These are phyloP conservation scores for Acer saccharum DNA, from an alignment of 345 rosid genomes.

Conservation along the genomic window DNA sequence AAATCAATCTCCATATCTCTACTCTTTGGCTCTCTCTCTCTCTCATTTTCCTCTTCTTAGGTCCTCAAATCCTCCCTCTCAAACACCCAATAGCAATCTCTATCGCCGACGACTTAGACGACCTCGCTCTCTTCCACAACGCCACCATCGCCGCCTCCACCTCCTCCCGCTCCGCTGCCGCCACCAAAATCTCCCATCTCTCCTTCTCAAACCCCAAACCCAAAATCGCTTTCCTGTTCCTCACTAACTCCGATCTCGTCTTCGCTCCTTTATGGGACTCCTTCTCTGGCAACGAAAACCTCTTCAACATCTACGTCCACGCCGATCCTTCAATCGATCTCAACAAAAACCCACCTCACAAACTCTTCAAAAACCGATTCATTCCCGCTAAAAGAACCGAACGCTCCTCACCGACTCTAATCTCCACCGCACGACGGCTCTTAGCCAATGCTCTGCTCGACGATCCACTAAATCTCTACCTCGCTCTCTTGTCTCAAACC, in stretches of 20 bases:
- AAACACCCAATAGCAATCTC: conserved; percentile 10
- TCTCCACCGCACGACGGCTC: conserved; percentile 77
- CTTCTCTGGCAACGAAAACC: conserved; percentile 52
- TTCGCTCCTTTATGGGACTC: conserved; percentile 79
- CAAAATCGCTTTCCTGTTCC: conserved; percentile 90
- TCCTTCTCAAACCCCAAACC: conserved; percentile 46
- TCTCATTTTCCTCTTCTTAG: conserved; percentile 45
- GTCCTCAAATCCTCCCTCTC: conserved; percentile 39
- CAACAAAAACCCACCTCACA: conserved; percentile 5
- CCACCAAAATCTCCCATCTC: conserved; percentile 38
- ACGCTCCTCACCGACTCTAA: conserved; percentile 68
- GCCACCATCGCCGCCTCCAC: conserved; percentile 39
- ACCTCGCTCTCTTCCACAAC: conserved; percentile 62
- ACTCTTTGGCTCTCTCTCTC: conserved; percentile 57
- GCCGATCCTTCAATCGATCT: conserved; percentile 54
- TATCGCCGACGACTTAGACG: conserved; percentile 56
- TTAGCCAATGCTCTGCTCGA: conserved; percentile 75
- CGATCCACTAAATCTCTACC: conserved; percentile 77
- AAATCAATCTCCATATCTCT: conserved; percentile 39
- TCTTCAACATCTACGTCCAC: conserved; percentile 79
- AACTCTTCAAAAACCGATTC: conserved; percentile 45
- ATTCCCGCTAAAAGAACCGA: conserved; percentile 60
- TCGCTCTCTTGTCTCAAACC: conserved; percentile 76
- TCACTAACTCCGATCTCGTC: conserved; percentile 79
- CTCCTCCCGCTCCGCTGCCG: conserved; percentile 19